phyloP scores from a whole-genome alignment of 768 basidiomycete species.

The Rhizopogon salebrosus region DNA sequence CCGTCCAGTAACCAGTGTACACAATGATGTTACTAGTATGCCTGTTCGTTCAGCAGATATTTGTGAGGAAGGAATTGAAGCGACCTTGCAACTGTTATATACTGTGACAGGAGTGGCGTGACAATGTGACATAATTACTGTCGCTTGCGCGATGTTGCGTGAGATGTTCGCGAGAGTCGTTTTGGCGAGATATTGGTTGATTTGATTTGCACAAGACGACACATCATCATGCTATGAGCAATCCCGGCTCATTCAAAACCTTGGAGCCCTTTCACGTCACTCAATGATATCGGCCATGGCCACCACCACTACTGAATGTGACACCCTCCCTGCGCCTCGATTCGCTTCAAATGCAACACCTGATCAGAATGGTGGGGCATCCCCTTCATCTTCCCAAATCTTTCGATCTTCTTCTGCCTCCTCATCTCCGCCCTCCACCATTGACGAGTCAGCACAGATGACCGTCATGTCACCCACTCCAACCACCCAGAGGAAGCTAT shows the following conservation, averaged over 20 bases:
- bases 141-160: constrained; percentile 30
- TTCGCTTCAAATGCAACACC: constrained; percentile 31
- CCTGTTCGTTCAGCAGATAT: constrained; percentile 4
- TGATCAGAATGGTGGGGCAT: constrained; percentile 15
- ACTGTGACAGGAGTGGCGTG: neutral
- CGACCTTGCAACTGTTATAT: too few species aligned
- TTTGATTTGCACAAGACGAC: constrained; percentile 1
- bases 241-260: too few species aligned
- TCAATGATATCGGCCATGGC: constrained; percentile 12
- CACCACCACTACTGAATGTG: constrained; percentile 41
- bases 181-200: neutral
- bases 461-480: constrained; percentile 22
- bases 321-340: constrained; percentile 63
- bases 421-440: constrained; percentile 4
- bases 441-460: neutral
- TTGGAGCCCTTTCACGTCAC: neutral
- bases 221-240: neutral
- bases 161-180: constrained; percentile 18
- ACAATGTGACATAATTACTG: neutral
- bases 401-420: neutral
- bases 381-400: constrained; percentile 21
- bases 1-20: constrained; percentile 6
- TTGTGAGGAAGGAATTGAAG: too few species aligned
- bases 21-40: constrained; percentile 9
- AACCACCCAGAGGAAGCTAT: constrained; percentile 69